These are phyloP conservation scores for Skeletonema grethae DNA, from an alignment of 108 stramenopile species.

Conservation along the genomic window DNA sequence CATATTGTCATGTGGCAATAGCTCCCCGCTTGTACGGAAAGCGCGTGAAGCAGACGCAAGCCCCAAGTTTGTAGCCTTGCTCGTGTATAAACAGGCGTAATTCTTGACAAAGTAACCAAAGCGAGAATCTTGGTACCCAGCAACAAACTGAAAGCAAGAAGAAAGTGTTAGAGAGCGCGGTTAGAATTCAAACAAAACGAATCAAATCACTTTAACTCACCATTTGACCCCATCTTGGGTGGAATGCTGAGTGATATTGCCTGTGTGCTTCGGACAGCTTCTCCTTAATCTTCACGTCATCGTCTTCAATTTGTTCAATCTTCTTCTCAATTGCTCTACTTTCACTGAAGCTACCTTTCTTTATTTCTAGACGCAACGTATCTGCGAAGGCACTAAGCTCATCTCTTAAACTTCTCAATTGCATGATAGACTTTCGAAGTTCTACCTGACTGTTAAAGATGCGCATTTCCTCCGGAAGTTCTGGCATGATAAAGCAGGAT, in stretches of 20 bases:
- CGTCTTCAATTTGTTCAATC: constrained; percentile 68
- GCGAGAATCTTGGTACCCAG: constrained; percentile 94
- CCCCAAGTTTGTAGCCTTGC: constrained; percentile 89
- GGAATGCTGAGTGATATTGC: constrained; percentile 76
- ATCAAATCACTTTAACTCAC: constrained; percentile 8
- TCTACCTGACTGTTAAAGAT: constrained; percentile 55
- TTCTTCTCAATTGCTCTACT: constrained; percentile 31
- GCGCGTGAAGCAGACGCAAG: constrained; percentile 58
- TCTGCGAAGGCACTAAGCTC: constrained; percentile 63
- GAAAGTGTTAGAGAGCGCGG: constrained; percentile 25
- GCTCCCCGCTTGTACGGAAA: constrained; percentile 74
- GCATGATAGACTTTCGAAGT: constrained; percentile 55
- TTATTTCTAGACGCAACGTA: constrained; percentile 42
- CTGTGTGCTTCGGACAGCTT: constrained; percentile 53
- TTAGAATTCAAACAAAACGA: neutral
- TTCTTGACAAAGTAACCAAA: constrained; percentile 93
- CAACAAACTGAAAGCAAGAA: constrained; percentile 57
- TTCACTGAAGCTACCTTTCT: constrained; percentile 17
- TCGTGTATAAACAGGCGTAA: constrained; percentile 95
- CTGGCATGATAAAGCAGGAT: constrained; percentile 89
- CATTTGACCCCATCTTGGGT: constrained; percentile 87
- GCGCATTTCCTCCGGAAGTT: constrained; percentile 84
- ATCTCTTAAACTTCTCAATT: constrained; percentile 63
- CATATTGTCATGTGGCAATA: constrained; percentile 75
- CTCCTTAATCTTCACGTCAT: constrained; percentile 69